Conservation (phyloP, 2,329 filamentous ascomycete genomes). For the Blumeria hordei region DNA sequence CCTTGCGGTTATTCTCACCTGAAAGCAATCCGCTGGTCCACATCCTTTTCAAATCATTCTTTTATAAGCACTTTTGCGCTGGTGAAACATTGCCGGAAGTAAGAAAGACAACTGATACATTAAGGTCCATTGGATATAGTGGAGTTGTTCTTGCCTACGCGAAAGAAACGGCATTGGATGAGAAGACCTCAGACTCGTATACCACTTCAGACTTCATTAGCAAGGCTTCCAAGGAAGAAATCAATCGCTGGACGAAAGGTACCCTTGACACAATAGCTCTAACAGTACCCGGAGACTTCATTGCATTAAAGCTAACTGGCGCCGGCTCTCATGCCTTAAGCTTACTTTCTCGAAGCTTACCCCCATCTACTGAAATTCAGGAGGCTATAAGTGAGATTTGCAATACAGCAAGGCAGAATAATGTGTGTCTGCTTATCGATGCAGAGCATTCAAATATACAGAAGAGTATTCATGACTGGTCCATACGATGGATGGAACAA, state of each 20-base stretch:
- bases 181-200: conserved; percentile 24
- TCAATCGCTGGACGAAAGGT: conserved; percentile 47
- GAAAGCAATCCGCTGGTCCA: conserved; percentile 52
- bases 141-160: conserved; percentile 74
- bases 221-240: conserved; percentile 31
- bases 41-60: conserved; percentile 51
- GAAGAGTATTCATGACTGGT: conserved; percentile 60
- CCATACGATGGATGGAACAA: conserved; percentile 47
- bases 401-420: conserved; percentile 39
- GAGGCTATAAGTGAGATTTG: conserved; percentile 53
- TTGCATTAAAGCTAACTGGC: conserved; percentile 49
- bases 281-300: conserved; percentile 24
- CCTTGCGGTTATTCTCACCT: conserved; percentile 40
- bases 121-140: conserved; percentile 54
- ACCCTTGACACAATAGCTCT: conserved; percentile 47
- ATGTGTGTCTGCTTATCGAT: conserved; percentile 57
- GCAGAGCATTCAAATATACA: conserved; percentile 67
- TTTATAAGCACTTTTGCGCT: conserved; percentile 81
- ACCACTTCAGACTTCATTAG: conserved; percentile 21
- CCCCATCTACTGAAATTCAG: conserved; percentile 38
- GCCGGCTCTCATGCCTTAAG: conserved; percentile 51
- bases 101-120: conserved; percentile 31
- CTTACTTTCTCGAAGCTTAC: conserved; percentile 34
- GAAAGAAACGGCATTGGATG: conserved; percentile 49
- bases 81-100: conserved; percentile 53